Evolutionary conservation across 73 alveolate species (phyloP), one percentile per base, ranked within the genome.

Genomic region (Paramecium pentaurelia): DNA sequence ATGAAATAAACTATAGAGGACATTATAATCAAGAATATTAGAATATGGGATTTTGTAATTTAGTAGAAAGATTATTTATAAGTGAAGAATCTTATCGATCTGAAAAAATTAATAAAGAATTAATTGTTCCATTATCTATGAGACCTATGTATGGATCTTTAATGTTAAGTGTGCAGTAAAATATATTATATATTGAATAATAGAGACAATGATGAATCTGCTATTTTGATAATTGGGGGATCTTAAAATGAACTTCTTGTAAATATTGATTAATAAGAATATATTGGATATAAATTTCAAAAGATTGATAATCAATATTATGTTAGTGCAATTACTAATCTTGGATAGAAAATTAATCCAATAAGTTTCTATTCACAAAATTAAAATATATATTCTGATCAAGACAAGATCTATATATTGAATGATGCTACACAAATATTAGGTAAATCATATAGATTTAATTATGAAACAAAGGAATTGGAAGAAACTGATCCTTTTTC

Each of bases 81-180:
- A 11, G 37, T 18, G 75, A 80, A 38, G 42, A 47, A 0, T 45
- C 71, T 8, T 80, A 80, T 7, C 45, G 75, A 80, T 80, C 91
- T 44, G 30, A 45, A 45, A 80, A 49, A 49, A 80, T 80, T 27
- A 32, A n/a, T 27, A 80, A 80, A 14, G 91, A 80, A 49, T 40
- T 8, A 22, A 42, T 80, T 40, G n/a, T 44, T 12, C 91, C 91
- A 25, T 25, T 27, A 14, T 80, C 73, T 2, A 80, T 80, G 91
- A 80, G 91, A 80, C 91, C 91, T 18, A 80, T 80, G 91, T 80
- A 80, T 44, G 91, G 91, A 25, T 42, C 77, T 8, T 80, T 80
- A 12, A 80, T 80, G 91, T 25, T 80, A 12, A 45, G 58, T 8
- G 58, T 80, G 5, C 25, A 42, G 47, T 25, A 42, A 14, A 22